Conservation (phyloP, 2,329 filamentous ascomycete species). For the Hymenoscyphus salicellus region DNA sequence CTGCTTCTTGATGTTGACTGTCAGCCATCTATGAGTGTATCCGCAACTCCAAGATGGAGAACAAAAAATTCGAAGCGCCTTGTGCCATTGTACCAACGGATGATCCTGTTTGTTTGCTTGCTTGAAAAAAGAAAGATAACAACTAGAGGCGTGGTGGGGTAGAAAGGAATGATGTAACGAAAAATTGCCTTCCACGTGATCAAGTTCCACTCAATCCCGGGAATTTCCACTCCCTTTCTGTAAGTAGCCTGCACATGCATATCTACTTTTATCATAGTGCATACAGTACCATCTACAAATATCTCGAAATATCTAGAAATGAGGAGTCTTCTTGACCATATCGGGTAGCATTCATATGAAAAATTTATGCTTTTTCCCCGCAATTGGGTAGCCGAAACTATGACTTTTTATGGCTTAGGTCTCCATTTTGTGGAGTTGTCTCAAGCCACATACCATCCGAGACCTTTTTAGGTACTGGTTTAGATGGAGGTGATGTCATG, state of each 20-base stretch:
- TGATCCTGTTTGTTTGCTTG: not conserved
- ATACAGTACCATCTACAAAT: not conserved
- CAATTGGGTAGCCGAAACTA: not conserved
- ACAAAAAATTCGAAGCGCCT: too few species aligned
- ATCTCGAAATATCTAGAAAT: not conserved
- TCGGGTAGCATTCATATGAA: not conserved
- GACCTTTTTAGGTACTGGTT: not conserved
- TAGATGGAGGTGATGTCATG: not conserved
- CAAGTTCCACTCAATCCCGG: not conserved
- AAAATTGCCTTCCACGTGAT: not conserved
- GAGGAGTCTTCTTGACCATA: not conserved
- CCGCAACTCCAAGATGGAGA: too few species aligned
- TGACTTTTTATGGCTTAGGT: not conserved
- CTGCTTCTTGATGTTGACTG: too few species aligned
- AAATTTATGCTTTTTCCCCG: not conserved
- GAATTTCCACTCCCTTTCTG: not conserved
- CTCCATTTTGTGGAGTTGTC: not conserved
- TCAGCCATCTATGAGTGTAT: too few species aligned
- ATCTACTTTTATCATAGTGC: not conserved
- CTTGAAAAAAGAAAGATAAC: not conserved
- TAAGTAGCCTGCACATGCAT: not conserved
- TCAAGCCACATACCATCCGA: conserved; percentile 2
- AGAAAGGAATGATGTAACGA: not conserved
- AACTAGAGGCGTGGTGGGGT: not conserved
- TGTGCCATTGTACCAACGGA: not conserved